Percentiles rank a stretch among this genome's conserved stretches.
Evolutionary conservation across 148 eudicot species (phyloP).

Genomic region (Cornus suecica): DNA sequence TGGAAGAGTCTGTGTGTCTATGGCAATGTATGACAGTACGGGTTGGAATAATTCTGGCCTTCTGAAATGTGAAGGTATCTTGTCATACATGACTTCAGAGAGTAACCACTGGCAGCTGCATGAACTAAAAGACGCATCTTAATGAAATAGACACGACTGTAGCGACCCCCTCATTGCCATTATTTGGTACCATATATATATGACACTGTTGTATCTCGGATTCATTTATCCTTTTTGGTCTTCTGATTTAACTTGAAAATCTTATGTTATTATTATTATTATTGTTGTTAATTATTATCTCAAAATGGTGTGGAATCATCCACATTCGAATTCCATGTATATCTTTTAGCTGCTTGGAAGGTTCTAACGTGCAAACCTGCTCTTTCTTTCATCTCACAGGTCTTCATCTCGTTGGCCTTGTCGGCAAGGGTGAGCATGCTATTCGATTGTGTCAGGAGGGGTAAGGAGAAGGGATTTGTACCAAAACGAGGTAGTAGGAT

Average conservation of each 20-base stretch:
- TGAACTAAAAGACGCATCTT: not conserved
- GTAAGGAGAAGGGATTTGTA: conserved; percentile 38
- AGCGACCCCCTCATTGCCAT: not conserved
- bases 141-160: not conserved
- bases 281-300: not conserved
- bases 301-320: not conserved
- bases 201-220: not conserved
- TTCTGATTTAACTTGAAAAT: not conserved
- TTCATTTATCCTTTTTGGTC: not conserved
- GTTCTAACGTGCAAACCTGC: not conserved
- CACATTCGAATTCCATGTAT: not conserved
- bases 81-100: not conserved
- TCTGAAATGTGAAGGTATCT: not conserved
- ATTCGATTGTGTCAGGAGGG: conserved; percentile 53
- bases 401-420: conserved; percentile 55
- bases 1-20: not conserved
- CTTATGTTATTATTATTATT: not conserved
- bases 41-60: not conserved
- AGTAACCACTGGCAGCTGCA: conserved; percentile 8
- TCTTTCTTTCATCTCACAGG: conserved; percentile 37
- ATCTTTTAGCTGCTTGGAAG: not conserved
- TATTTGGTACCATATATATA: not conserved
- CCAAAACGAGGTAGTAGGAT: conserved; percentile 54
- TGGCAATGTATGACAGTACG: not conserved
- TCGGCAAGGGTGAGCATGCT: conserved; percentile 46